Percentiles rank a stretch among this genome's conserved stretches.
phyloP scores from a whole-genome alignment of 805 yeast genomes.

The Ogataea trehalophila region DNA sequence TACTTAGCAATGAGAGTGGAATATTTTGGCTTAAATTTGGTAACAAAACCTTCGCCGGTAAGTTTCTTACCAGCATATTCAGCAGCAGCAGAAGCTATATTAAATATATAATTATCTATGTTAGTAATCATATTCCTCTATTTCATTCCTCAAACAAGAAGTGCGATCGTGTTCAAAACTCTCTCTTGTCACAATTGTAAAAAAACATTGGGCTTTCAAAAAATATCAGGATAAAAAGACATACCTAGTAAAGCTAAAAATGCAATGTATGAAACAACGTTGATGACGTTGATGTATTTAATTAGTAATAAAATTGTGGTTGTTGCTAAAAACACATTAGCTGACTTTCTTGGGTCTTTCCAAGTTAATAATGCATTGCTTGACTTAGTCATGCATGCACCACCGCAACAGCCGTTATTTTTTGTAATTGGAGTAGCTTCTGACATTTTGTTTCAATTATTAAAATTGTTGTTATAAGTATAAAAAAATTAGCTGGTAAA shows the following conservation, averaged over 20 bases:
- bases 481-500: too few species aligned
- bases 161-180: not conserved
- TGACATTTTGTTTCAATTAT: too few species aligned
- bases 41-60: slow-evolving; percentile 77
- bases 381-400: slow-evolving; percentile 26
- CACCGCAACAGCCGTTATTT: slow-evolving; percentile 23
- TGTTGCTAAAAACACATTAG: slow-evolving; percentile 65
- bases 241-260: slow-evolving; percentile 46
- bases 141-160: not conserved
- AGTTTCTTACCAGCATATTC: slow-evolving; percentile 72
- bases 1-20: slow-evolving; percentile 27
- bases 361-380: slow-evolving; percentile 51
- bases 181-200: not conserved
- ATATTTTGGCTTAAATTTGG: slow-evolving; percentile 65
- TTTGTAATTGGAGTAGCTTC: slow-evolving; percentile 6
- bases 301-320: slow-evolving; percentile 49
- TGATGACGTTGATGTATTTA: slow-evolving; percentile 59
- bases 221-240: slow-evolving; percentile 5
- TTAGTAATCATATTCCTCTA: slow-evolving; percentile 1
- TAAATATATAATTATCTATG: not conserved
- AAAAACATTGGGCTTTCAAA: not conserved
- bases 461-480: too few species aligned
- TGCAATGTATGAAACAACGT: slow-evolving; percentile 54
- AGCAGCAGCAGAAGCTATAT: slow-evolving; percentile 54
- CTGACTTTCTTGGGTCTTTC: slow-evolving; percentile 74